phyloP scores from a whole-genome alignment of 768 basidiomycete species.

The Podaxis pistillaris region DNA sequence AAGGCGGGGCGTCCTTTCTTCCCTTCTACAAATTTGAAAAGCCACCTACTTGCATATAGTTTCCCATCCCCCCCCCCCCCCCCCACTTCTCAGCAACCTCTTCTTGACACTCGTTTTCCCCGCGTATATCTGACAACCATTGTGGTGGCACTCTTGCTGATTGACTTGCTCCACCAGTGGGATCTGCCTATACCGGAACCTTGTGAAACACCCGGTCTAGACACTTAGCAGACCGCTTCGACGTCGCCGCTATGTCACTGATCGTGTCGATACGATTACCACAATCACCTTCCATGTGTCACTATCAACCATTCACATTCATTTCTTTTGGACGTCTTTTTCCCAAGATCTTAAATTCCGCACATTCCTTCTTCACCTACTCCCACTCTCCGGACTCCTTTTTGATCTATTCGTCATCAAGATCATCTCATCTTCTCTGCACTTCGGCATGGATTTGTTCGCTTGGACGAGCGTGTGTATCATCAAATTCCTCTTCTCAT shows the following conservation, averaged over 20 bases:
- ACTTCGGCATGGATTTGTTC: constrained; percentile 25
- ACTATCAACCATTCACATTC: background rate
- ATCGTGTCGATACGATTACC: background rate
- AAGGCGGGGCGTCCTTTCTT: background rate
- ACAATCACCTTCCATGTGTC: background rate
- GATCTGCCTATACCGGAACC: background rate
- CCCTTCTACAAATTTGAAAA: background rate
- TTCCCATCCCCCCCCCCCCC: background rate
- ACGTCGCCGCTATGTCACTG: background rate
- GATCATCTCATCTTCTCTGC: background rate
- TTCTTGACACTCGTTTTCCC: background rate
- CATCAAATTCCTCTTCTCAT: constrained; percentile 13
- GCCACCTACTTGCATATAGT: background rate
- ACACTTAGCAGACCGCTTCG: background rate
- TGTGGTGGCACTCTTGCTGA: background rate
- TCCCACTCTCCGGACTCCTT: constrained; percentile 10
- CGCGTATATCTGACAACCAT: background rate
- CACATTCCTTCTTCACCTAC: background rate
- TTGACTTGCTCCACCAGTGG: background rate
- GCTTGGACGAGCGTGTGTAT: constrained; percentile 39
- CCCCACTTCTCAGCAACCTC: background rate
- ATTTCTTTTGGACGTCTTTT: constrained; percentile 4
- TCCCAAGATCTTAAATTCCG: background rate
- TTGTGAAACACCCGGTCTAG: background rate
- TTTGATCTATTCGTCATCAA: background rate